Conservation (phyloP, 805 yeast species). For the Kodamaea restingae region DNA sequence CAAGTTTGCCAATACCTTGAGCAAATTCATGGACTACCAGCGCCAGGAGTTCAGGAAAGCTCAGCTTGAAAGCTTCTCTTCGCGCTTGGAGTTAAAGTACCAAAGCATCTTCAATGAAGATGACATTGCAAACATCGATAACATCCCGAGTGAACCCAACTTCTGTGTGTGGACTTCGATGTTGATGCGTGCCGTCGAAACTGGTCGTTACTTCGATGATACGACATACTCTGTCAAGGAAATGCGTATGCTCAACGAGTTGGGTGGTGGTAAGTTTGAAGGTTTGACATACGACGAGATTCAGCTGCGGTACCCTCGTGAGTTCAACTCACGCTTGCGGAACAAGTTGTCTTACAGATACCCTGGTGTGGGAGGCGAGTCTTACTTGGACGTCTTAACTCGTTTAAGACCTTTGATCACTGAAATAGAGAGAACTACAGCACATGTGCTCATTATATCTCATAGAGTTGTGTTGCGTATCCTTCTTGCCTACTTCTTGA, state of each 20-base stretch:
- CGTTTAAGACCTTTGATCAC: conserved; percentile 85
- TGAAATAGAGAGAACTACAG: conserved; percentile 88
- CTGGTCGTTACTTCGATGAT: conserved; percentile 74
- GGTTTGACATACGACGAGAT: conserved; percentile 92
- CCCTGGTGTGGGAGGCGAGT: conserved; percentile 97
- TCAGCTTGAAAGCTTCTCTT: conserved; percentile 53
- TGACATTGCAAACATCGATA: conserved; percentile 20
- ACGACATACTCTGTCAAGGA: conserved; percentile 72
- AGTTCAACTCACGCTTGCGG: conserved; percentile 67
- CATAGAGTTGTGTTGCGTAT: conserved; percentile 92
- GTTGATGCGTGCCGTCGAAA: conserved; percentile 73
- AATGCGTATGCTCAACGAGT: conserved; percentile 89
- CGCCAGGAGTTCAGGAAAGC: conserved; percentile 61
- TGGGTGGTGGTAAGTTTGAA: conserved; percentile 90
- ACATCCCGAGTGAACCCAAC: conserved; percentile 55
- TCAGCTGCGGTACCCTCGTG: conserved; percentile 65
- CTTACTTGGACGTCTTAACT: conserved; percentile 88
- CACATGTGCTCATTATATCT: conserved; percentile 75
- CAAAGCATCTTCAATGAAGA: conserved; percentile 25
- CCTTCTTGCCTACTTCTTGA: conserved; percentile 82
- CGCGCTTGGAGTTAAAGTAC: conserved; percentile 43
- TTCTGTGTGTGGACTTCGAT: conserved; percentile 93
- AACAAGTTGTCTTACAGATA: conserved; percentile 84
- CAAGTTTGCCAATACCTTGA: conserved; percentile 67
- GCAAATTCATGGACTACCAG: conserved; percentile 69